Evolutionary conservation across 2,329 filamentous ascomycete species (phyloP).

Genomic region (Alternaria panax): DNA sequence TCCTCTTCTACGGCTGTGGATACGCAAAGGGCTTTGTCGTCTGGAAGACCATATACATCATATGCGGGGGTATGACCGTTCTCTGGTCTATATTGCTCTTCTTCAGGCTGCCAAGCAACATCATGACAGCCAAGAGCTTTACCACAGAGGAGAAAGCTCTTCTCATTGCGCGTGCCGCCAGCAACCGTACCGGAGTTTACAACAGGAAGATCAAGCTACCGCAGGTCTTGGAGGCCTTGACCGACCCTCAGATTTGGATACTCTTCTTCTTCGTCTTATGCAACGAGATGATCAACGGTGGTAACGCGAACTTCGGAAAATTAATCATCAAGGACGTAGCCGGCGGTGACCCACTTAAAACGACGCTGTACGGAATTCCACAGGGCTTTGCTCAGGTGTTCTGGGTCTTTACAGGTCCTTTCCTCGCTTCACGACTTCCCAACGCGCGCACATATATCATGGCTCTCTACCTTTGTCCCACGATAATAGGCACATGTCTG

Average conservation of each 20-base stretch:
- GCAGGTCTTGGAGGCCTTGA: slow-evolving; percentile 58
- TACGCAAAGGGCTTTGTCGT: slow-evolving; percentile 53
- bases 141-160: slow-evolving; percentile 55
- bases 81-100: slow-evolving; percentile 55
- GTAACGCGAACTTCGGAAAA: slow-evolving; percentile 63
- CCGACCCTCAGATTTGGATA: slow-evolving; percentile 57
- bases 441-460: slow-evolving; percentile 63
- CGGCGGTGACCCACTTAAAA: slow-evolving; percentile 51
- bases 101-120: slow-evolving; percentile 52
- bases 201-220: slow-evolving; percentile 58
- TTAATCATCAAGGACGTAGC: slow-evolving; percentile 63
- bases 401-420: slow-evolving; percentile 63
- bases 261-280: slow-evolving; percentile 57
- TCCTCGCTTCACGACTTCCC: slow-evolving; percentile 58
- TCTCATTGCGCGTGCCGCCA: slow-evolving; percentile 50
- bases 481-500: slow-evolving; percentile 58
- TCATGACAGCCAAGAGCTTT: slow-evolving; percentile 54
- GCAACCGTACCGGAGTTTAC: slow-evolving; percentile 52
- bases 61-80: slow-evolving; percentile 55
- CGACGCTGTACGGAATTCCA: slow-evolving; percentile 63
- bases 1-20: slow-evolving; percentile 51
- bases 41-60: slow-evolving; percentile 56
- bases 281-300: slow-evolving; percentile 63
- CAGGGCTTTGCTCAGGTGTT: slow-evolving; percentile 62
- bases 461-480: slow-evolving; percentile 61